phyloP scores from a whole-genome alignment of 164 flowering plant genomes.

The Dillenia turbinata region DNA sequence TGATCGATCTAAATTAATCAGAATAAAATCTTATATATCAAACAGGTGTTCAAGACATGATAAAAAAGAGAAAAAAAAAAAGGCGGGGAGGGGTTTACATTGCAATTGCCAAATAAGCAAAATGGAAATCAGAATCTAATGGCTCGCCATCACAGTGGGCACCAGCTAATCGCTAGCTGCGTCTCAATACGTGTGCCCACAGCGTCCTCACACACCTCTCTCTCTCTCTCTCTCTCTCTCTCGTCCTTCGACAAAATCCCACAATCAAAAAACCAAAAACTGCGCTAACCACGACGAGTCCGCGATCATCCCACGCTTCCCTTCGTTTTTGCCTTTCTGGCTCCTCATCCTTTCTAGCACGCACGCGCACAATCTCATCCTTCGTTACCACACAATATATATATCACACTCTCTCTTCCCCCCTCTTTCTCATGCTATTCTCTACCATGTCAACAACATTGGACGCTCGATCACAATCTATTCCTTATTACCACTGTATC shows the following conservation, averaged over 20 bases:
- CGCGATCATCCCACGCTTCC: slow-evolving; percentile 42
- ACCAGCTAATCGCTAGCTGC: slow-evolving; percentile 21
- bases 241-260: neutral
- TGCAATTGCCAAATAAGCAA: too few relatives aligned
- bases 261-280: neutral
- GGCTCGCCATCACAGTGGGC: neutral
- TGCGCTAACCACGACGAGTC: slow-evolving; percentile 2
- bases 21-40: too few relatives aligned
- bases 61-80: too few relatives aligned
- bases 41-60: too few relatives aligned
- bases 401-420: slow-evolving; percentile 1
- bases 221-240: too few relatives aligned
- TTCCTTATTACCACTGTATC: too few relatives aligned
- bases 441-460: too few relatives aligned
- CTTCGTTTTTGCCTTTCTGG: neutral
- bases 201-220: neutral
- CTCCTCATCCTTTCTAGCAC: slow-evolving; percentile 1
- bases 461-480: too few relatives aligned
- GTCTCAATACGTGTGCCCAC: slow-evolving; percentile 23
- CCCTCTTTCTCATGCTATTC: neutral
- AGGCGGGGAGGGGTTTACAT: too few relatives aligned
- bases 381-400: slow-evolving; percentile 2
- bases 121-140: too few relatives aligned
- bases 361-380: neutral
- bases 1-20: too few relatives aligned